Conservation (phyloP, 2,329 filamentous ascomycete species). For the Penicillium sp. region DNA sequence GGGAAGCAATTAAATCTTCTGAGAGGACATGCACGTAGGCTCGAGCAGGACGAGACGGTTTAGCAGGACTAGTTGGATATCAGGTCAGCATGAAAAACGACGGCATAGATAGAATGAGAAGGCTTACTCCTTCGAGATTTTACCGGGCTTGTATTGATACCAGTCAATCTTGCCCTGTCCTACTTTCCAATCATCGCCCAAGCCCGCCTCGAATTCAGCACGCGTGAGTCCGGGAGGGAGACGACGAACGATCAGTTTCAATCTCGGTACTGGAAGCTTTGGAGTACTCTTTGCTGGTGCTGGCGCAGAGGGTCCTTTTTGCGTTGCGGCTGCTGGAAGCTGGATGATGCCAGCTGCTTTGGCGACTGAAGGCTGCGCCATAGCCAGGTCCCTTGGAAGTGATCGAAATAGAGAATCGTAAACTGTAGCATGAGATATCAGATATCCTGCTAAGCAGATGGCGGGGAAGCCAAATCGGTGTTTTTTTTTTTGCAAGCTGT, state of each 20-base stretch:
- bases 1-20: constrained; percentile 60
- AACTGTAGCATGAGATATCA: not conserved
- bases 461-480: not conserved
- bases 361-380: constrained; percentile 14
- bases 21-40: constrained; percentile 80
- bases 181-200: constrained; percentile 77
- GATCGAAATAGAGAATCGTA: not conserved
- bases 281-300: constrained; percentile 43
- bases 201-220: constrained; percentile 65
- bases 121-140: constrained; percentile 77
- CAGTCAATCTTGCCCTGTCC: constrained; percentile 83
- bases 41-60: constrained; percentile 74
- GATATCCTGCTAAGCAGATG: not conserved
- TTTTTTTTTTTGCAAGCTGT: not conserved
- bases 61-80: constrained; percentile 61
- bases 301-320: constrained; percentile 31
- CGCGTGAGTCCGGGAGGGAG: constrained; percentile 82
- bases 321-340: constrained; percentile 46
- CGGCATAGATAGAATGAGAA: constrained; percentile 1
- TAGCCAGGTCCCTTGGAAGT: not conserved
- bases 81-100: not conserved
- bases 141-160: constrained; percentile 68
- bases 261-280: constrained; percentile 54
- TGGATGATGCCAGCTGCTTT: constrained; percentile 52
- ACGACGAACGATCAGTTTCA: constrained; percentile 81